These are phyloP conservation scores for Pythium inflatum DNA, from an alignment of 352 stramenopile genomes.

Conservation along the genomic window DNA sequence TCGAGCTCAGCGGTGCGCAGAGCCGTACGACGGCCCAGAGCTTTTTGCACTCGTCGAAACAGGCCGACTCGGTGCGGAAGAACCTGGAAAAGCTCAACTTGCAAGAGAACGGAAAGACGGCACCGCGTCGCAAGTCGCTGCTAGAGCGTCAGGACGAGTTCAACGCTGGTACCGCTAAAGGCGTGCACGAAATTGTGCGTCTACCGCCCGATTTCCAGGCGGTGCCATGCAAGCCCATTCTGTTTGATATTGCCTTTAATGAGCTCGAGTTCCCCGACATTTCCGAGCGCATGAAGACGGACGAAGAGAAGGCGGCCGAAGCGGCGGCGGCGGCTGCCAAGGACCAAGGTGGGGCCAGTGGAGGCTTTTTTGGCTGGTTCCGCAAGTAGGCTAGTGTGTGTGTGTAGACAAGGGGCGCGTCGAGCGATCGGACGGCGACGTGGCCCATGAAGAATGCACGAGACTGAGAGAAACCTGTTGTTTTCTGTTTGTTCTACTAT, in stretches of 20 bases:
- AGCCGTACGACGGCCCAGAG: constrained; percentile 74
- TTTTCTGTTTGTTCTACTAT: neutral
- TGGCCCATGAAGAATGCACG: constrained; percentile 9
- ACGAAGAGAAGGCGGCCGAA: constrained; percentile 72
- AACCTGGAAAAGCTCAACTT: constrained; percentile 69
- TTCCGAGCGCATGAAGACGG: constrained; percentile 72
- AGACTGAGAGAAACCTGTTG: neutral
- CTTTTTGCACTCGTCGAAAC: constrained; percentile 66
- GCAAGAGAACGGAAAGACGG: constrained; percentile 34
- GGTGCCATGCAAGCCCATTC: constrained; percentile 75
- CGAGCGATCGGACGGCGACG: neutral
- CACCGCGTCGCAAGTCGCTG: constrained; percentile 40
- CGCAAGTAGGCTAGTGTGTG: constrained; percentile 51
- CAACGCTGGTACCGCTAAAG: constrained; percentile 48
- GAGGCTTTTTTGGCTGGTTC: constrained; percentile 82
- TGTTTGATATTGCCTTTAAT: constrained; percentile 85
- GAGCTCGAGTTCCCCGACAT: constrained; percentile 83
- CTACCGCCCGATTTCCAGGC: constrained; percentile 68
- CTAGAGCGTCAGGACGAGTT: constrained; percentile 65
- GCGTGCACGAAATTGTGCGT: constrained; percentile 65
- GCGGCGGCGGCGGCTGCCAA: constrained; percentile 39
- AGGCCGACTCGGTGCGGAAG: constrained; percentile 60
- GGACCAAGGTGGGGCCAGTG: constrained; percentile 35
- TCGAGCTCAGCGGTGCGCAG: constrained; percentile 65
- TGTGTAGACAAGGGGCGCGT: neutral